Base-by-base conservation (phyloP, 2,329 filamentous ascomycete genomes). In the Trichoderma hamatum region DNA sequence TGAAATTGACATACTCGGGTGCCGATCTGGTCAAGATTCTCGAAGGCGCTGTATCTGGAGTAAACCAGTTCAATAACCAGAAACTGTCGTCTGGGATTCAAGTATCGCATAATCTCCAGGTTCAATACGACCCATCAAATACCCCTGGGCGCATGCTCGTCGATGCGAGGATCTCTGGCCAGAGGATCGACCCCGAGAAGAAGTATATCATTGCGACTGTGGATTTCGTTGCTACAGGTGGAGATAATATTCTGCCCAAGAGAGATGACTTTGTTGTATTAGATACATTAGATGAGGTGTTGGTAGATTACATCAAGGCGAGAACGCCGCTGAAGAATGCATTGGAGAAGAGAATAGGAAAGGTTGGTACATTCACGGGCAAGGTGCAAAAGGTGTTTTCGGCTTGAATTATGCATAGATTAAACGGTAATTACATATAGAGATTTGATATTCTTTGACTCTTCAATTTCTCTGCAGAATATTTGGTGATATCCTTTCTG, bases 201-300 rank as follows among this genome's bases (percentile, higher is more conserved):
- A 78, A 82, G 32, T 91, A 91, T 76, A 83, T 81, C 13, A 76
- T 91, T 24, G 85, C 88, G 19, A 90, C 89, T 0, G 79, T 89
- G 1, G 88, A 90, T 73, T 91, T 90, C 72, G 72, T 91, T 0
- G 87, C 88, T 1, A 83, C 83, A 3, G 88, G 87, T 2, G 89
- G 88, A 16, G 89, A 91, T 73, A 90, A 89, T 74, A 86, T 90
- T 74, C 83, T 89, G 26, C 72, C 76, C n/a, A 52, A 72, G 0
- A 75, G 73, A 9, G 74, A 71, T 30, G 77, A 79, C 64, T 84
- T 84, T 55, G 77, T 82, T 34, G 80, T 79, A 6, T 79, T 88
- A 3, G 85, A 87, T 30, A 83, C 82, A 0, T 82, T 86, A 75
- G 86, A 87, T 54, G 82, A 87, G 73, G 84, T 88, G 0, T 79